Evolutionary conservation across 1,284 basidiomycete genomes (phyloP), one percentile per base, ranked within the genome.

Genomic region (Rhodotorula sp.): DNA sequence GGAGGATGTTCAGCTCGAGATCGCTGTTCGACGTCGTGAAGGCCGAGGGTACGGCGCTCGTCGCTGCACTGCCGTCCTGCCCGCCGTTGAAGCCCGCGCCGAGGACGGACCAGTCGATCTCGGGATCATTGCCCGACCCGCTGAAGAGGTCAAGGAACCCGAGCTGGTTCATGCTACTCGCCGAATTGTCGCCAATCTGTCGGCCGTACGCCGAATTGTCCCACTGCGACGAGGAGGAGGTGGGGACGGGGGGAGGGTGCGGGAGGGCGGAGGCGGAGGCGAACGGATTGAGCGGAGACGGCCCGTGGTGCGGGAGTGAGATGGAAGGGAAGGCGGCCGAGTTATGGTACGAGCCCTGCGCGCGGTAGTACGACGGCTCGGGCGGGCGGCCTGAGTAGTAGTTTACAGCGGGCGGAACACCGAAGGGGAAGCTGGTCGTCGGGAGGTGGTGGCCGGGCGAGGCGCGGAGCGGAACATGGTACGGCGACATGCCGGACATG

Each of bases 21-120:
- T 53, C 70, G 41, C 21, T 50, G 41, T 53, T 50, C 25, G 29
- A 36, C 41, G 55, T 58, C 15, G 72, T 73, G 55, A 68, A 71
- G 56, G 58, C 69, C 51, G 64, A 54, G 7, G 63, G 65, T 1
- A 50, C 9, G 39, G 62, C 39, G 37, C 41, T 44, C 36, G 41
- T 34, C 46, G 34, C 56, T 21, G 41, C 50, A 22, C 46, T 61
- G 53, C 61, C 34, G 54, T 54, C 36, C 48, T 68, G 56, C 25
- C 36, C 39, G 29, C 36, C 22, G 25, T 63, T 29, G 57, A 64
- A 75, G 4, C 71, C 74, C 0, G 67, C 54, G 46, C 61, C 67
- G 61, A 76, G 66, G 25, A 76, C 54, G 2, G 67, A 66, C 73
- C 73, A 76, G 61, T 76, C 73, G 41, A 76, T 67, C 15, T 69